phyloP scores from a whole-genome alignment of 2,329 filamentous ascomycete genomes.

The Hansfordia pulvinata region DNA sequence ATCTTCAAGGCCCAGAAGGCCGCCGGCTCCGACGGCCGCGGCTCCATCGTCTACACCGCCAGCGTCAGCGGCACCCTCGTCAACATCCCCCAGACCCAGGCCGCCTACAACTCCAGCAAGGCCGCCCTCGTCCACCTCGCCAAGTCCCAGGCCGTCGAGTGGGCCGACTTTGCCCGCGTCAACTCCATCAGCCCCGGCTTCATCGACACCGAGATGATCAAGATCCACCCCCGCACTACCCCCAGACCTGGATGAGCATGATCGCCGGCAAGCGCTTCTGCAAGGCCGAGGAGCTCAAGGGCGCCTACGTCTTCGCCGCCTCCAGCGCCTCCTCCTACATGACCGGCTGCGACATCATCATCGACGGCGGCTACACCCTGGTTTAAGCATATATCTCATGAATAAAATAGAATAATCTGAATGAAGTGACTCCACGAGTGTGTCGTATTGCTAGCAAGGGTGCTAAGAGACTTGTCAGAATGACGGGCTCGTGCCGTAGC shows the following conservation, averaged over 20 bases:
- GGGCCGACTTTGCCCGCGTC: slow-evolving; percentile 30
- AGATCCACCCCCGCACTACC: slow-evolving; percentile 33
- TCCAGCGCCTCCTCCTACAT: slow-evolving; percentile 36
- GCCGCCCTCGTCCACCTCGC: slow-evolving; percentile 26
- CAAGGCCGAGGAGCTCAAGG: slow-evolving; percentile 36
- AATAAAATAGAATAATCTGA: no score
- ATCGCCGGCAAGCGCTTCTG: slow-evolving; percentile 41
- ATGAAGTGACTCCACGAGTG: no score
- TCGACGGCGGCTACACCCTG: no score
- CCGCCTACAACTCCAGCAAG: slow-evolving; percentile 30
- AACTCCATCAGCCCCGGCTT: slow-evolving; percentile 31
- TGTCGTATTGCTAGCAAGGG: no score
- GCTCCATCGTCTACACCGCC: slow-evolving; percentile 32
- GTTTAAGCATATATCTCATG: no score
- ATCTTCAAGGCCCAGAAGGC: slow-evolving; percentile 20
- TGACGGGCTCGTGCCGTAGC: no score
- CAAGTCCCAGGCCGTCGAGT: slow-evolving; percentile 30
- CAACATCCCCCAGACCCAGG: slow-evolving; percentile 52
- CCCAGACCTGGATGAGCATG: slow-evolving; percentile 41
- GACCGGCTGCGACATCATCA: slow-evolving; percentile 33
- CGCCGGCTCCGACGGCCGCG: slow-evolving; percentile 28
- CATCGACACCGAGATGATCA: slow-evolving; percentile 30
- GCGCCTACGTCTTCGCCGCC: slow-evolving; percentile 43
- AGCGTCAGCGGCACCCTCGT: slow-evolving; percentile 40
- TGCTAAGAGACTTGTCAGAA: no score